phyloP scores from a whole-genome alignment of 2,329 filamentous ascomycete genomes.

The Trichophyton schoenleinii region DNA sequence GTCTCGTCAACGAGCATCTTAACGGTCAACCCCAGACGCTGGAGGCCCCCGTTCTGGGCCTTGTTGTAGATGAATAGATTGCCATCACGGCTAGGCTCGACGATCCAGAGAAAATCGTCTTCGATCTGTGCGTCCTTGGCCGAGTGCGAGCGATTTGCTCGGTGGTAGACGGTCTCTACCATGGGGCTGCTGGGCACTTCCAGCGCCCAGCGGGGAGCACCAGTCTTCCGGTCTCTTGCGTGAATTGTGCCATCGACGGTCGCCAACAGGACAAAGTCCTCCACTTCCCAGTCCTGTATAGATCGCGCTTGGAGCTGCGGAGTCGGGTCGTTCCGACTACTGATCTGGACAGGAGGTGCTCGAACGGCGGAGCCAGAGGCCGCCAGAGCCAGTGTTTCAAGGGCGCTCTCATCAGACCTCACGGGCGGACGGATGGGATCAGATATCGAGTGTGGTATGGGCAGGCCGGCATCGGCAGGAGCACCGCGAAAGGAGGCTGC shows the following conservation, averaged over 20 bases:
- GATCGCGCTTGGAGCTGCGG: constrained; percentile 90
- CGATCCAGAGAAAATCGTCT: constrained; percentile 86
- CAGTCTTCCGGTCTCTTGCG: constrained; percentile 77
- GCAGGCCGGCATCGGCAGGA: constrained; percentile 13
- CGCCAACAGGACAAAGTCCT: constrained; percentile 99
- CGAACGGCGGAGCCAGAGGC: constrained; percentile 53
- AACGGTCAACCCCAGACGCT: constrained; percentile 38
- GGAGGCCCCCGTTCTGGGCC: constrained; percentile 37
- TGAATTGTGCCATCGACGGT: constrained; percentile 97
- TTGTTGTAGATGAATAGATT: constrained; percentile 77
- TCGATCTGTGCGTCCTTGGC: constrained; percentile 41
- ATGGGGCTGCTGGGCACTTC: constrained; percentile 67
- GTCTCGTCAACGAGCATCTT: constrained; percentile 79
- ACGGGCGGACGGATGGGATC: constrained; percentile 15
- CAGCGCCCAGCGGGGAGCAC: constrained; percentile 72
- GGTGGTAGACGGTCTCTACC: constrained; percentile 77
- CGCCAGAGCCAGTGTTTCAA: constrained; percentile 96
- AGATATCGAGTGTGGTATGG: constrained; percentile 9
- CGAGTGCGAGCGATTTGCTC: constrained; percentile 47
- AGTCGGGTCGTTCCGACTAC: constrained; percentile 53
- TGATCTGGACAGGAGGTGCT: constrained; percentile 75
- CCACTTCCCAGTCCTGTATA: constrained; percentile 98
- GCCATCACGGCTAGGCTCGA: constrained; percentile 81
- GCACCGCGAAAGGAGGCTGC: constrained; percentile 20
- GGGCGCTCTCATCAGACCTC: constrained; percentile 68